Percentiles rank a stretch among this genome's conserved stretches.
Conservation (phyloP, 345 rosid species). For the Pelargonium nanum region DNA sequence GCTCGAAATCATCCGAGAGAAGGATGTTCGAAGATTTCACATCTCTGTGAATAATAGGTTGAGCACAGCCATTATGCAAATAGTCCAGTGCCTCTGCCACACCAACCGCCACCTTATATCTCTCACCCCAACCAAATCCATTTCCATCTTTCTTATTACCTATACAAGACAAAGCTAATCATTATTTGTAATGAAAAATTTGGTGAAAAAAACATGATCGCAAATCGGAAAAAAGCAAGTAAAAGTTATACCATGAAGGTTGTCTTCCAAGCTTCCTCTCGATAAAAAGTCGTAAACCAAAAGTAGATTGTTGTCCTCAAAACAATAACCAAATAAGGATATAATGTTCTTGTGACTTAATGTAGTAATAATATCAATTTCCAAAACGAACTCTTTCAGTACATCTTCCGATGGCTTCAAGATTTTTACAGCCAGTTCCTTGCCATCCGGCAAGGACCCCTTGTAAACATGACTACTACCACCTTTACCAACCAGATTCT, state of each 20-base stretch:
- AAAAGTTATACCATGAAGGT: slow-evolving; percentile 55
- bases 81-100: slow-evolving; percentile 87
- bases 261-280: slow-evolving; percentile 96
- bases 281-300: slow-evolving; percentile 71
- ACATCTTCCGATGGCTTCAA: slow-evolving; percentile 63
- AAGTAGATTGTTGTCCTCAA: slow-evolving; percentile 51
- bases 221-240: slow-evolving; percentile 5
- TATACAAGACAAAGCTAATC: slow-evolving; percentile 17
- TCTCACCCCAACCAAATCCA: slow-evolving; percentile 71
- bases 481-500: slow-evolving; percentile 82
- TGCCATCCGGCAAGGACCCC: slow-evolving; percentile 77
- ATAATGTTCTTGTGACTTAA: slow-evolving; percentile 73
- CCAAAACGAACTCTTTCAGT: slow-evolving; percentile 62
- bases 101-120: slow-evolving; percentile 78
- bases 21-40: slow-evolving; percentile 95
- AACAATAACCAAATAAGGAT: slow-evolving; percentile 78
- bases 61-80: slow-evolving; percentile 54
- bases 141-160: slow-evolving; percentile 49
- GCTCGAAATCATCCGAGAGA: slow-evolving; percentile 84
- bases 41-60: slow-evolving; percentile 80
- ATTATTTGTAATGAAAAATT: too few species aligned
- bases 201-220: too few species aligned
- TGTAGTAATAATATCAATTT: slow-evolving; percentile 65
- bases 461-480: slow-evolving; percentile 83
- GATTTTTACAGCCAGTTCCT: slow-evolving; percentile 82